Evolutionary conservation across 75 land plant genomes (phyloP).

Genomic region (Pinus albicaulis): DNA sequence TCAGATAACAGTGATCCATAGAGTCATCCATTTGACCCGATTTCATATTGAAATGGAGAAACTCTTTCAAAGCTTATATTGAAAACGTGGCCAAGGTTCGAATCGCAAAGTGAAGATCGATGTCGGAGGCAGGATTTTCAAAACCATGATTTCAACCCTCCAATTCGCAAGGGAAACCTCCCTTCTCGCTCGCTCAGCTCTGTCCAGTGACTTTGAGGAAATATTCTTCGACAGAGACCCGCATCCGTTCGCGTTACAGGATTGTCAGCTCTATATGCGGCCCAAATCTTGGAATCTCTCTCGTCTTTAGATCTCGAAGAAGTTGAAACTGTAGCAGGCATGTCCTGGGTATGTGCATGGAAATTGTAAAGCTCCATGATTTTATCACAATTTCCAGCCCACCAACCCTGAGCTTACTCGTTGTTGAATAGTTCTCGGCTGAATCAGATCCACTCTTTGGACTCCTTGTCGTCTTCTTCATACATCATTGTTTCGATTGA

Average conservation of each 20-base stretch:
- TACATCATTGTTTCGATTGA: conserved; percentile 10
- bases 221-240: conserved; percentile 87
- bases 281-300: conserved; percentile 24
- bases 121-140: conserved; percentile 85
- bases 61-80: too few species aligned
- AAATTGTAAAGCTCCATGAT: conserved; percentile 89
- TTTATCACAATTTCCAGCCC: conserved; percentile 91
- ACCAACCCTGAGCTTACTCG: conserved; percentile 92
- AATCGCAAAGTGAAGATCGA: conserved; percentile 55
- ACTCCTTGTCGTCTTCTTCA: too few species aligned
- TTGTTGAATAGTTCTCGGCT: conserved; percentile 92
- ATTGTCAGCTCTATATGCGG: conserved; percentile 30
- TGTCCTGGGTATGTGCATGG: conserved; percentile 25
- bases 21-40: too few species aligned
- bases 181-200: conserved; percentile 36
- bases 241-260: conserved; percentile 50
- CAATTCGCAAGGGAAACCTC: conserved; percentile 63
- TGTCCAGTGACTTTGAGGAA: background rate
- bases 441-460: background rate
- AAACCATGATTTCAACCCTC: conserved; percentile 70
- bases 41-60: too few species aligned
- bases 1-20: too few species aligned
- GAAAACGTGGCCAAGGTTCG: too few species aligned
- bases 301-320: conserved; percentile 48
- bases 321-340: conserved; percentile 39